Evolutionary conservation across 148 eudicot species (phyloP).

Genomic region (Pouteria glomerata): DNA sequence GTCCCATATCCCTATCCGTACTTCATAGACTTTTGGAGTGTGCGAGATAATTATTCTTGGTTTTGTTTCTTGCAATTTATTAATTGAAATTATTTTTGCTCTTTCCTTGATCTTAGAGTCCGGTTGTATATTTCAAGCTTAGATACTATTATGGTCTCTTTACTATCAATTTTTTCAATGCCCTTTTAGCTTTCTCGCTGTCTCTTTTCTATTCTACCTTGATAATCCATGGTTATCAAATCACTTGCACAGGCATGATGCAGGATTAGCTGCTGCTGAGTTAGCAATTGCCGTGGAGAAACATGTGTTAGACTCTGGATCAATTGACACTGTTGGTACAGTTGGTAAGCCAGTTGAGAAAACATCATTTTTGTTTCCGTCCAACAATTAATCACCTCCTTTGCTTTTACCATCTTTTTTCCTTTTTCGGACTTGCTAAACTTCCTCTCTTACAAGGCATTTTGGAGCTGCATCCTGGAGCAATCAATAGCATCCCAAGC

Average conservation of each 20-base stretch:
- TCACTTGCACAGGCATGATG: constrained; percentile 69
- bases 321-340: constrained; percentile 91
- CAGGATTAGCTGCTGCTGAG: constrained; percentile 98
- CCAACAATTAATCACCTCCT: background rate
- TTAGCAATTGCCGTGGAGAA: constrained; percentile 84
- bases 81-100: background rate
- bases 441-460: constrained; percentile 47
- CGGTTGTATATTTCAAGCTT: background rate
- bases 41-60: background rate
- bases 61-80: background rate
- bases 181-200: background rate
- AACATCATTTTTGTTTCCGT: background rate
- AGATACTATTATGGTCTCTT: background rate
- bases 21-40: background rate
- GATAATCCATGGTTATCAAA: background rate
- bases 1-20: no score
- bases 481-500: constrained; percentile 97
- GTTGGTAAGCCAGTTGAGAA: constrained; percentile 49
- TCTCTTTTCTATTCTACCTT: background rate
- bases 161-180: background rate
- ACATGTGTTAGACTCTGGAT: constrained; percentile 83
- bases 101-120: background rate
- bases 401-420: background rate
- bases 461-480: constrained; percentile 88
- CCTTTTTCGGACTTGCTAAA: constrained; percentile 3